phyloP scores from a whole-genome alignment of 176 grass and related monocot genomes.

The Oryza brachyantha region DNA sequence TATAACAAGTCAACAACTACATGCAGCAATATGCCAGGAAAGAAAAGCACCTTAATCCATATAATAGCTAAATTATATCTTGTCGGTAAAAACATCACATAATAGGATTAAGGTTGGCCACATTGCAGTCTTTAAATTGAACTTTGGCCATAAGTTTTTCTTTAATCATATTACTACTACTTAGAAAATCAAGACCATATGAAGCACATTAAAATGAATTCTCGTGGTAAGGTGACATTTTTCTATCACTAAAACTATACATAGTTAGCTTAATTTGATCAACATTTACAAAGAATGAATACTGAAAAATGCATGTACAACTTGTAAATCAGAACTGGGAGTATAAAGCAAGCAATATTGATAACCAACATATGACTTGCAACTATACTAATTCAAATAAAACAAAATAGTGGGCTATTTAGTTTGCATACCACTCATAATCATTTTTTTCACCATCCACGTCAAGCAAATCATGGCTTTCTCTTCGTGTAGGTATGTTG shows the following conservation, averaged over 20 bases:
- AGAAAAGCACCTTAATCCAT: neutral
- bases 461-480: conserved; percentile 80
- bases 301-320: neutral
- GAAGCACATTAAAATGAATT: neutral
- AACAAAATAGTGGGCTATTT: conserved; percentile 19
- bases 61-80: conserved; percentile 17
- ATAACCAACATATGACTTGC: neutral
- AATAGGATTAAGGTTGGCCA: conserved; percentile 1
- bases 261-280: neutral
- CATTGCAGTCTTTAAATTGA: neutral
- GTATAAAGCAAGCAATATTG: conserved; percentile 31
- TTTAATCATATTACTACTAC: neutral
- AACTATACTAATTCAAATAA: conserved; percentile 8
- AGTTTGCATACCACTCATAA: conserved; percentile 81
- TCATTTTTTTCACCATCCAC: conserved; percentile 83
- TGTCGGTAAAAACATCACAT: conserved; percentile 6
- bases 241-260: neutral
- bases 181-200: neutral
- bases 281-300: neutral
- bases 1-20: conserved; percentile 3
- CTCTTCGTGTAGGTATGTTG: conserved; percentile 56
- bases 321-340: neutral
- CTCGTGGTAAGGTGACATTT: neutral
- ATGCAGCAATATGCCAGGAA: neutral
- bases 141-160: neutral